Percentiles rank a stretch among this genome's conserved stretches.
Conservation (phyloP, 1,284 basidiomycete species). For the Moniliella sp. region DNA sequence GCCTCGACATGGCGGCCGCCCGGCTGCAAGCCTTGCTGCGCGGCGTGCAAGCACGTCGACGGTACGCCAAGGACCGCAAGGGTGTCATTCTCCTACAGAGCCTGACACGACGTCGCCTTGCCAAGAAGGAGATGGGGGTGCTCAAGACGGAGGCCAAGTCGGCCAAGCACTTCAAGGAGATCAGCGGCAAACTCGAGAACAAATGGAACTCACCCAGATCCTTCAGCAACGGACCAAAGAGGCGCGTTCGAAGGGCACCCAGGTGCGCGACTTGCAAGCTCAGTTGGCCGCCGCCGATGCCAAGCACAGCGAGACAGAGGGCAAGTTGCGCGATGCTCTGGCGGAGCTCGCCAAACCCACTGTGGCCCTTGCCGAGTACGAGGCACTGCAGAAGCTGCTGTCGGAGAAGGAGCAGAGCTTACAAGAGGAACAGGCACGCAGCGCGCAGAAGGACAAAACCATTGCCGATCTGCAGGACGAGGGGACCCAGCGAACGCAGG, state of each 20-base stretch:
- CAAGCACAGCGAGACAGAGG: conserved; percentile 71
- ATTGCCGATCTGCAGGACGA: conserved; percentile 47
- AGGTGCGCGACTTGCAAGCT: conserved; percentile 56
- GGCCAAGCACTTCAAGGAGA: conserved; percentile 93
- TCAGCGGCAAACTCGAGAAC: conserved; percentile 91
- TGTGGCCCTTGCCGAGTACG: conserved; percentile 51
- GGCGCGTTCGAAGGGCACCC: conserved; percentile 62
- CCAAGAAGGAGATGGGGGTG: conserved; percentile 50
- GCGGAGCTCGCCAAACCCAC: conserved; percentile 51
- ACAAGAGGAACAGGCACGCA: conserved; percentile 58
- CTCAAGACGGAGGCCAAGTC: conserved; percentile 81
- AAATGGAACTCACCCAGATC: conserved; percentile 93
- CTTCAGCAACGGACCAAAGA: conserved; percentile 76
- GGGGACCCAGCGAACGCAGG: conserved; percentile 45
- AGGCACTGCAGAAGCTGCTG: conserved; percentile 50
- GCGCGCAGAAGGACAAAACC: conserved; percentile 59
- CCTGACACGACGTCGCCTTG: too few species aligned
- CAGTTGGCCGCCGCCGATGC: conserved; percentile 64
- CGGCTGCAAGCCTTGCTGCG: conserved; percentile 65
- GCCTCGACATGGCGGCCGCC: conserved; percentile 47
- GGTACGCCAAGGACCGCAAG: conserved; percentile 48
- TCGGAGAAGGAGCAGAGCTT: conserved; percentile 63
- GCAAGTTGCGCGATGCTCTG: conserved; percentile 53
- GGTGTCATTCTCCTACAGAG: too few species aligned
- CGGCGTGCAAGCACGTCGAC: conserved; percentile 50